Conservation (phyloP, 1,284 basidiomycete genomes). For the Chalciporus sp. region DNA sequence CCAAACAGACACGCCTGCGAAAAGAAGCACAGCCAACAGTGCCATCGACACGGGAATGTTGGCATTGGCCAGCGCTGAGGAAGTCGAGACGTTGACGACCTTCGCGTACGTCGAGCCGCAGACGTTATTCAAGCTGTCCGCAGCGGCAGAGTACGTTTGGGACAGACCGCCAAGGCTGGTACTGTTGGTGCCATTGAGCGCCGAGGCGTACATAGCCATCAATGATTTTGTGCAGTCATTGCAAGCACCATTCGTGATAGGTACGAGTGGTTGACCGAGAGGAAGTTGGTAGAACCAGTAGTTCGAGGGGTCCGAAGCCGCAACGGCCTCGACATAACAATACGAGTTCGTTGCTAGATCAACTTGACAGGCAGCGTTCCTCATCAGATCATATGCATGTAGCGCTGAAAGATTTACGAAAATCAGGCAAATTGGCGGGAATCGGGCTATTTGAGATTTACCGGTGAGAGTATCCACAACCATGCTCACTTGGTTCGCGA, state of each 20-base stretch:
- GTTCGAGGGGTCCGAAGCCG: slow-evolving; percentile 55
- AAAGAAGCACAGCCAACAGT: slow-evolving; percentile 15
- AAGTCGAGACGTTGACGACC: slow-evolving; percentile 14
- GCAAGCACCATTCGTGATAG: slow-evolving; percentile 51
- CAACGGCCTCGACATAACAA: slow-evolving; percentile 69
- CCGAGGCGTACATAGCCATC: slow-evolving; percentile 49
- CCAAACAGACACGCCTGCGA: slow-evolving; percentile 11
- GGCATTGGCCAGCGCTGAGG: slow-evolving; percentile 15
- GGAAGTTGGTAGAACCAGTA: slow-evolving; percentile 69
- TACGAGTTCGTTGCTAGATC: slow-evolving; percentile 60
- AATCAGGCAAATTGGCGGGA: neutral
- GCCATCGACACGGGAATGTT: slow-evolving; percentile 12
- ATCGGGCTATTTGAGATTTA: slow-evolving; percentile 25
- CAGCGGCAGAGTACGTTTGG: slow-evolving; percentile 43
- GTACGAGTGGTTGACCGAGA: slow-evolving; percentile 53
- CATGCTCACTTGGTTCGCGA: slow-evolving; percentile 50
- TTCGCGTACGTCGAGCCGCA: slow-evolving; percentile 41
- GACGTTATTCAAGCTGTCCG: slow-evolving; percentile 30
- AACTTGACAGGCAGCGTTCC: slow-evolving; percentile 54
- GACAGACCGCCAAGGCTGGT: slow-evolving; percentile 34
- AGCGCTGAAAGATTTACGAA: slow-evolving; percentile 45
- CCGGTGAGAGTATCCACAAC: slow-evolving; percentile 56
- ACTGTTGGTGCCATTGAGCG: slow-evolving; percentile 16
- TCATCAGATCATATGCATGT: slow-evolving; percentile 59
- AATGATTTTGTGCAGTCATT: slow-evolving; percentile 58